Base-by-base conservation (phyloP, 192 early-diverging fungal genomes). In the Coemansia aciculifera region DNA sequence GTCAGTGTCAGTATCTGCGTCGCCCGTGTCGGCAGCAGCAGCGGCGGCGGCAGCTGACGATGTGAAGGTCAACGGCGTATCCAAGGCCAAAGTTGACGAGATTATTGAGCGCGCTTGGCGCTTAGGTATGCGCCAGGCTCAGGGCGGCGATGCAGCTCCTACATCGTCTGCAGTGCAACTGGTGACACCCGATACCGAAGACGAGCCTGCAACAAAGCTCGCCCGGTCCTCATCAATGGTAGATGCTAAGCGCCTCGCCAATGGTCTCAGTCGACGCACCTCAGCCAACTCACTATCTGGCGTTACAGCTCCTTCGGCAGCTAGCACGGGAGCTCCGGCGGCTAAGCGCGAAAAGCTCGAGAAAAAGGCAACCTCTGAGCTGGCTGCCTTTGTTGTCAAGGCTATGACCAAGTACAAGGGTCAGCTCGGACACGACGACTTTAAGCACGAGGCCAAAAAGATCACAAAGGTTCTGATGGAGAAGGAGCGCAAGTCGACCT, bases 391-490 rank as follows among this genome's bases (percentile, higher is more conserved):
- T 72, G 84, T 85, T 31, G 79, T 78, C 44, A 66, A 68, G 13
- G 60, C 43, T 6, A 65, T 85, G 69, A 76, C 66, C 68, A 79
- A 77, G 66, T 79, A 78, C 77, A 82, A 79, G 67, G 39, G 46
- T 19, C 70, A 79, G 63, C 38, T 85, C 34, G 77, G 67, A 27
- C 75, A 76, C 61, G 79, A 79, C 12, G 66, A 75, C 27, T 85
- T 85, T 48, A 85, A 85, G 74, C 75, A 74, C 48, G 78, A 81
- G 65, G 84, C 84, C 3, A 73, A 77, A 39, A 85, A 85, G 63
- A 68, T 85, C 36, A 82, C 77, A 34, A 81, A 78, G 63, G 74
- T 85, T 32, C 52, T 85, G 38, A 70, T 85, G 76, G 84, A 85
- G 54, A 85, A 85, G 67, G 84, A 85, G 49, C 73, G 74, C 69